Percentiles rank a stretch among this genome's conserved stretches.
Conservation (phyloP, 257 asterid species). For the Solanum appendiculatum region DNA sequence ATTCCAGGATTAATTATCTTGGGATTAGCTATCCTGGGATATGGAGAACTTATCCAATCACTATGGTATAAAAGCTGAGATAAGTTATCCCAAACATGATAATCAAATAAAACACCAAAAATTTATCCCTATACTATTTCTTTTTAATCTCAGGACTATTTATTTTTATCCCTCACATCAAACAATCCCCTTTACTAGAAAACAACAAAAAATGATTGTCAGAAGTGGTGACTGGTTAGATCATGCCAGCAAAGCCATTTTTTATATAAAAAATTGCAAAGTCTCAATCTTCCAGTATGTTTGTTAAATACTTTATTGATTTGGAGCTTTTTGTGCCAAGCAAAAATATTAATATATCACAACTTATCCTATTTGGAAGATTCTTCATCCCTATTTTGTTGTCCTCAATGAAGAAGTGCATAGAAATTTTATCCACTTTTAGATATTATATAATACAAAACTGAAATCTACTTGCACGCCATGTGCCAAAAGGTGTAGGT, state of each 20-base stretch:
- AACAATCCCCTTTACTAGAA: background rate
- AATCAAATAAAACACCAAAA: no score
- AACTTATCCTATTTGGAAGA: background rate
- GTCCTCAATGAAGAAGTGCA: background rate
- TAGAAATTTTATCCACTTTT: background rate
- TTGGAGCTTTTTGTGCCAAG: background rate
- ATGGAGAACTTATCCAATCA: no score
- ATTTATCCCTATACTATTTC: no score
- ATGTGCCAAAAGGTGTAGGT: background rate
- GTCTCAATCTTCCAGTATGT: background rate
- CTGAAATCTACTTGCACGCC: background rate
- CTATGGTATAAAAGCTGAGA: no score
- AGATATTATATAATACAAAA: background rate
- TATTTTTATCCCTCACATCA: no score
- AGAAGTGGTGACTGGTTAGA: background rate
- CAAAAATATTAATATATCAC: background rate
- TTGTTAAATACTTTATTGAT: background rate
- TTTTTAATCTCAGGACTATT: no score
- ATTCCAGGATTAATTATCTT: no score
- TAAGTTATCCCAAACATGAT: no score
- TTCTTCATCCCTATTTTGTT: background rate
- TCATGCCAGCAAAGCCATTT: background rate
- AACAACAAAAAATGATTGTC: background rate
- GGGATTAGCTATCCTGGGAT: no score
- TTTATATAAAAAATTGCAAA: background rate